Conservation (phyloP, 805 yeast species). For the Pichia exigua region DNA sequence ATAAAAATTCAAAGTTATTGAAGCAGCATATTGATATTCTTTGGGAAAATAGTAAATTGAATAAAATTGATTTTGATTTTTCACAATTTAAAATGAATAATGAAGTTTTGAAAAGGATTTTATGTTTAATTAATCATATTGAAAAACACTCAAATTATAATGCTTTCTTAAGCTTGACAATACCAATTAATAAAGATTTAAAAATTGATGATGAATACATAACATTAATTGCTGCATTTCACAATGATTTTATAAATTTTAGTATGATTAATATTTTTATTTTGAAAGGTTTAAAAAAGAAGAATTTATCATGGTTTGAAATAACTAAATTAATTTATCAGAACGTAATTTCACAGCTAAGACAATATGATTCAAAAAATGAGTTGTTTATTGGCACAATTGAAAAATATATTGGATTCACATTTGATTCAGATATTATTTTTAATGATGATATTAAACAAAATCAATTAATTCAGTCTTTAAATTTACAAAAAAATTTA, state of each 20-base stretch:
- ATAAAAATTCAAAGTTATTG: background rate
- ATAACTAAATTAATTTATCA: background rate
- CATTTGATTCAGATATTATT: conserved; percentile 6
- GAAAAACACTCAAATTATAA: conserved; percentile 6
- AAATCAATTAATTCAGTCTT: background rate
- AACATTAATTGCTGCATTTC: background rate
- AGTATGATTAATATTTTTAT: conserved; percentile 7
- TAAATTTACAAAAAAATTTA: background rate
- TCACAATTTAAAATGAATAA: conserved; percentile 6
- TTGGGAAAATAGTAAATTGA: conserved; percentile 4
- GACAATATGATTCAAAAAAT: background rate
- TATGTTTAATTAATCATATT: conserved; percentile 2
- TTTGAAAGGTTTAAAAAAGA: conserved; percentile 2
- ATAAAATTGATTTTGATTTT: conserved; percentile 8
- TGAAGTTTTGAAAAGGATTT: background rate
- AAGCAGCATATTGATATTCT: conserved; percentile 5
- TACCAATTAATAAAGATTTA: conserved; percentile 4
- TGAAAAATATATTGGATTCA: conserved; percentile 6
- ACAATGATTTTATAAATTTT: conserved; percentile 4
- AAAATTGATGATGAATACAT: conserved; percentile 2
- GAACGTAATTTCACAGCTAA: conserved; percentile 1
- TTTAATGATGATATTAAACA: background rate
- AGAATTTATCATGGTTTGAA: conserved; percentile 6
- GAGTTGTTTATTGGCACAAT: conserved; percentile 5
- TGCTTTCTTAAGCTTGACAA: conserved; percentile 2